Evolutionary conservation across 306 rosid species (phyloP), one percentile per base, ranked within the genome.

Genomic region (Cicer pinnatifidum): DNA sequence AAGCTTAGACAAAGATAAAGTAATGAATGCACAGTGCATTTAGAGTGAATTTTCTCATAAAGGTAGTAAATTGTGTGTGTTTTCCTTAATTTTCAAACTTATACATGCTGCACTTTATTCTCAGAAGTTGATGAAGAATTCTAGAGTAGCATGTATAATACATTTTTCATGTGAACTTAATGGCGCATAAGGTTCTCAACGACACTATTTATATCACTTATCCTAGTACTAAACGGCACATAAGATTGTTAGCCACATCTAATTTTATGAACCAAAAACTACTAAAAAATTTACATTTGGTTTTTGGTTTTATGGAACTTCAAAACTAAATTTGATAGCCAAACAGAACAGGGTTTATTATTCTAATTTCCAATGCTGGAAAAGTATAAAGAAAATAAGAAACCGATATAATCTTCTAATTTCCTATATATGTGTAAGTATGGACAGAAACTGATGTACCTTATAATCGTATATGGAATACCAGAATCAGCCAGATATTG

Each of bases 401-500:
- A 28, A 28, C 35, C 35, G 35, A 28, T 28, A 4, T 3, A 28
- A 28, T 28, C 35, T 28, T 28, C 35, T 28, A 28, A 3, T 28
- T 28, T 28, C 11, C 20, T 52, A 52, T 52, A 52, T 11, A 28
- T 28, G 35, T 28, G 5, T 28, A 28, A 12, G 12, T n/a, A 23
- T 73, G 11, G 59, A 75, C 9, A 10, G 52, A 43, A 59, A 65
- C 51, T 56, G 6, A 41, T 51, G 44, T 81, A 91, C 99, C 99
- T 88, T 83, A 94, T 88, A 75, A 94, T 94, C 9, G 99, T 91
- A 86, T 91, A 94, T 4, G 99, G 90, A 73, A 91, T 1, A 61
- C 97, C 97, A 61, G 96, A 91, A 75, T 91, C 97, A 40, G 90
- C 91, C 73, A 94, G 86, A 86, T 94, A 94, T 82, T 89, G 92